Evolutionary conservation across 2,329 filamentous ascomycete genomes (phyloP).

Genomic region (Fusarium pininemorale): DNA sequence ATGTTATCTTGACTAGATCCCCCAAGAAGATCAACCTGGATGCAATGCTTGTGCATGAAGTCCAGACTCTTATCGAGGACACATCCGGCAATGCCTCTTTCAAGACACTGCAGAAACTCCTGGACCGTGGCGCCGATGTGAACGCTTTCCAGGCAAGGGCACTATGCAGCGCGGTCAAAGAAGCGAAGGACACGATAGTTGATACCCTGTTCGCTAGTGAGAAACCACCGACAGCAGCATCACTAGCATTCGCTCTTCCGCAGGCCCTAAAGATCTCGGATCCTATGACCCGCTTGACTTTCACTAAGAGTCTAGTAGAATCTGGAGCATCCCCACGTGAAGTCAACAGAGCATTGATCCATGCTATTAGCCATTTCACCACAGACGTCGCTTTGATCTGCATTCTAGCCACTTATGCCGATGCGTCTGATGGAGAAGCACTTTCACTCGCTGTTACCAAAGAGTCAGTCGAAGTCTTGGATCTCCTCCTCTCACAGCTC

Average conservation of each 20-base stretch:
- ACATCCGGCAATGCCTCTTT: slow-evolving; percentile 51
- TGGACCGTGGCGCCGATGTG: slow-evolving; percentile 63
- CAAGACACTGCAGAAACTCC: slow-evolving; percentile 56
- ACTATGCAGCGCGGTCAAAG: slow-evolving; percentile 60
- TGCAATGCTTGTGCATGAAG: slow-evolving; percentile 60
- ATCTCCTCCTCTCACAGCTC: slow-evolving; percentile 53
- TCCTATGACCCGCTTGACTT: slow-evolving; percentile 59
- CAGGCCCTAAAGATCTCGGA: slow-evolving; percentile 62
- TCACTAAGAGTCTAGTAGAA: slow-evolving; percentile 60
- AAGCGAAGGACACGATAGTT: slow-evolving; percentile 55
- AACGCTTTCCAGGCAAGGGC: slow-evolving; percentile 62
- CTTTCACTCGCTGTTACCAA: slow-evolving; percentile 56
- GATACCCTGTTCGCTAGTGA: slow-evolving; percentile 58
- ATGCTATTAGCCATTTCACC: slow-evolving; percentile 58
- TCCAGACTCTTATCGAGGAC: slow-evolving; percentile 55
- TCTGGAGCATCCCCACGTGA: slow-evolving; percentile 59
- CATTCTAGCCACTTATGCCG: slow-evolving; percentile 56
- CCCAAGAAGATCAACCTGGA: slow-evolving; percentile 56
- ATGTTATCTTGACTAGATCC: slow-evolving; percentile 55
- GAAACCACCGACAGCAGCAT: slow-evolving; percentile 50
- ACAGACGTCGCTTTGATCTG: slow-evolving; percentile 60
- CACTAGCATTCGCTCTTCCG: slow-evolving; percentile 61
- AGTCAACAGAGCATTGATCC: slow-evolving; percentile 61
- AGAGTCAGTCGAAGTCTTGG: slow-evolving; percentile 56
- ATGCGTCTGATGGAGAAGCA: slow-evolving; percentile 61